phyloP scores from a whole-genome alignment of 2,329 filamentous ascomycete species.

The Thelonectria blattea region DNA sequence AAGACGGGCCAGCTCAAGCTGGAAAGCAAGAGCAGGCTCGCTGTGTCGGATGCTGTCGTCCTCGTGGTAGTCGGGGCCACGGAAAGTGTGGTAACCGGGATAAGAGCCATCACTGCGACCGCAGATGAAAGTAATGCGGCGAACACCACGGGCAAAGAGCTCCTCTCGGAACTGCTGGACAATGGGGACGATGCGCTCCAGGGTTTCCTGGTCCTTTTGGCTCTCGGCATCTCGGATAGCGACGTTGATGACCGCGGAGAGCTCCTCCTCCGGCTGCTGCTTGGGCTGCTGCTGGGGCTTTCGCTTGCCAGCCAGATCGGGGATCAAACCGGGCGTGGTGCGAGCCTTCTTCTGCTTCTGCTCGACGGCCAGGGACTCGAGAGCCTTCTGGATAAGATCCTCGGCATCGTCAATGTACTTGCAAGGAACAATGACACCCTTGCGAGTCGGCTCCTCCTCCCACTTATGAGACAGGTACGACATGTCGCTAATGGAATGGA shows the following conservation, averaged over 20 bases:
- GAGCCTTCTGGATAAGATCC: conserved; percentile 80
- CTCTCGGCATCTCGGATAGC: conserved; percentile 89
- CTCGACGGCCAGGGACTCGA: conserved; percentile 77
- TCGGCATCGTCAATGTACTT: conserved; percentile 94
- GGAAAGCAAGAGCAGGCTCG: conserved; percentile 96
- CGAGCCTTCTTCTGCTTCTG: conserved; percentile 62
- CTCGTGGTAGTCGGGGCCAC: conserved; percentile 86
- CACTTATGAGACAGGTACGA: conserved; percentile 80
- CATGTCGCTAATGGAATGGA: conserved; percentile 97
- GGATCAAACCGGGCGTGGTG: conserved; percentile 64
- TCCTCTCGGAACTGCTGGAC: conserved; percentile 85
- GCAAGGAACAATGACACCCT: conserved; percentile 93
- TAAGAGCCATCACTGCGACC: conserved; percentile 93
- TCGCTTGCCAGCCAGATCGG: conserved; percentile 77
- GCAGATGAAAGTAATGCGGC: conserved; percentile 94
- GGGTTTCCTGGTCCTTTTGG: conserved; percentile 79
- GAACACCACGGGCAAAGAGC: conserved; percentile 78
- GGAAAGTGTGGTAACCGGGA: conserved; percentile 98
- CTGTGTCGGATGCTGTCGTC: conserved; percentile 96
- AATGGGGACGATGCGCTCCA: conserved; percentile 75
- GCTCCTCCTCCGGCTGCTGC: conserved; percentile 64
- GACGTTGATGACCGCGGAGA: conserved; percentile 91
- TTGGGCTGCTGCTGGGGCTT: conserved; percentile 49
- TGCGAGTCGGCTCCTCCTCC: conserved; percentile 78
- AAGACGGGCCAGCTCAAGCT: conserved; percentile 92